Conservation (phyloP, 352 stramenopile genomes). For the Aphanomyces euteiches region DNA sequence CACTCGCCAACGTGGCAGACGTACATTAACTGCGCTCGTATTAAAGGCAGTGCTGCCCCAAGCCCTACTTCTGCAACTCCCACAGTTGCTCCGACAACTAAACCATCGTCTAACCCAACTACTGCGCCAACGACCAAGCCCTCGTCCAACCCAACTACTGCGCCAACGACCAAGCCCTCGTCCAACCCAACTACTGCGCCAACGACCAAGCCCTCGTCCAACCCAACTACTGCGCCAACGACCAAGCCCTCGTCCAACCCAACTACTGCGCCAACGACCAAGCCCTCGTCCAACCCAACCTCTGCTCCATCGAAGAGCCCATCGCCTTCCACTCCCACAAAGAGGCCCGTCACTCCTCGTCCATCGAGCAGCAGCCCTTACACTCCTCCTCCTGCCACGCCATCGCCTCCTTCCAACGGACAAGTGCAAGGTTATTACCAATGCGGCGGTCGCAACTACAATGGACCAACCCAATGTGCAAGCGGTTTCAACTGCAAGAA, state of each 20-base stretch:
- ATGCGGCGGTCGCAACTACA: slow-evolving; percentile 26
- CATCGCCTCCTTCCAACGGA: neutral
- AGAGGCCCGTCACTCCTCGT: no score
- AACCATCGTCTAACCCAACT: neutral
- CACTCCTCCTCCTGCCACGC: no score
- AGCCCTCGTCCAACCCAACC: no score
- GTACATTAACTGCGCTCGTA: slow-evolving; percentile 38
- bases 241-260: no score
- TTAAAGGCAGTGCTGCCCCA: neutral
- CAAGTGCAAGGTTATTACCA: slow-evolving; percentile 8
- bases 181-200: neutral
- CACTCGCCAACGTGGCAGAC: slow-evolving; percentile 41
- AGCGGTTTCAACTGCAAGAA: neutral
- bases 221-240: no score
- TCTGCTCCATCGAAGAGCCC: no score
- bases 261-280: no score
- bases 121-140: neutral
- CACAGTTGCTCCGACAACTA: neutral
- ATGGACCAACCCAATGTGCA: slow-evolving; percentile 12
- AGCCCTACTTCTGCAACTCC: neutral
- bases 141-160: no score
- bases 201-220: no score
- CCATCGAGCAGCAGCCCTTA: no score
- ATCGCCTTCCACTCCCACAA: no score
- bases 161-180: neutral